A percentile compares a stretch with the other conserved stretches of the same genome.
Evolutionary conservation across 2,329 filamentous ascomycete genomes (phyloP).

Genomic region (Fusarium sp.): DNA sequence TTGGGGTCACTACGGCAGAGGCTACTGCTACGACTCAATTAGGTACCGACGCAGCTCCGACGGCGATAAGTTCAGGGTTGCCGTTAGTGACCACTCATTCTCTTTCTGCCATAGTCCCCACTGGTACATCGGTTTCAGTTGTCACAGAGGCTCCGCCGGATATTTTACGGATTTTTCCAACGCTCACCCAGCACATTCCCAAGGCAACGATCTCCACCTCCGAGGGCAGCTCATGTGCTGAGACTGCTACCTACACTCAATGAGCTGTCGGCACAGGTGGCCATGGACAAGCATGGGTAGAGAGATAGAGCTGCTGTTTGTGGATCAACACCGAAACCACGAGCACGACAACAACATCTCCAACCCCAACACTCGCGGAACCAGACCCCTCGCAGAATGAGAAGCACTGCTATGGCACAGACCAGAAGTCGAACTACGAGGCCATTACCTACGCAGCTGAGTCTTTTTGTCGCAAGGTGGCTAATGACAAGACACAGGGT

Average conservation of each 20-base stretch:
- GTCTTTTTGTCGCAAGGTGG: conserved; percentile 22
- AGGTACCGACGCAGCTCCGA: too few relatives aligned
- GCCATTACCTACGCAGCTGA: conserved; percentile 9
- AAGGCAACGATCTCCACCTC: neutral
- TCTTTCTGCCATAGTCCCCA: too few relatives aligned
- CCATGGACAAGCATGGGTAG: neutral
- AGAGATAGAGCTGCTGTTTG: neutral
- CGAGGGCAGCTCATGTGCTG: conserved; percentile 4
- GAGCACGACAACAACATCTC: neutral
- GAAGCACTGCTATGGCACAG: conserved; percentile 18
- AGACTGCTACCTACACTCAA: neutral
- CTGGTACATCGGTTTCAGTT: too few relatives aligned
- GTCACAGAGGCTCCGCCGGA: too few relatives aligned
- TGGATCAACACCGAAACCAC: conserved; percentile 11
- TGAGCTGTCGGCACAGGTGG: neutral
- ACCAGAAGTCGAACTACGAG: conserved; percentile 7
- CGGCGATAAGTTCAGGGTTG: too few relatives aligned
- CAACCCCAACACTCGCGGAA: neutral
- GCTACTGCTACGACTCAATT: too few relatives aligned
- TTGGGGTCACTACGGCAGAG: too few relatives aligned
- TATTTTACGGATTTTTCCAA: neutral
- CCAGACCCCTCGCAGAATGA: conserved; percentile 7
- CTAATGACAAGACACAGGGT: neutral
- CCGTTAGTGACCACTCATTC: too few relatives aligned
- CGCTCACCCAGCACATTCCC: neutral